Base-by-base conservation (phyloP, 257 asterid genomes). In the Petunia axillaris region DNA sequence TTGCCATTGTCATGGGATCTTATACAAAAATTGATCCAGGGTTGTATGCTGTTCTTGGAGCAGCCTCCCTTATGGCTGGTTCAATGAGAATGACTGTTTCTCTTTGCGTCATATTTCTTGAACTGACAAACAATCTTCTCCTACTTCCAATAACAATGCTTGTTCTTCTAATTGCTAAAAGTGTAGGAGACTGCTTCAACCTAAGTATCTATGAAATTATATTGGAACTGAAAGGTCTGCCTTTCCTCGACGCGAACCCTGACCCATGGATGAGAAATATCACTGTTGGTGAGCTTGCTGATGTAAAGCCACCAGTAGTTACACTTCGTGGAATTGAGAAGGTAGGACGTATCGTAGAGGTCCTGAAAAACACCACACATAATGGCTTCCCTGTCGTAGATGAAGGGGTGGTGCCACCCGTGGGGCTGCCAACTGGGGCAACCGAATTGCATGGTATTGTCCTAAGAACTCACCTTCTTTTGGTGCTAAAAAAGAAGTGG, bases 81-180 rank as follows among this genome's bases (percentile, higher is more conserved):
- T 94, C 98, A 16, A 94, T 94, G 98, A 91, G 98, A 86, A 93
- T 94, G 98, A 94, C 97, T 0, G 96, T 94, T 75, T 94, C 98
- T 35, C 90, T 93, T 3, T 94, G 98, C 74, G 97, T 93, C 83
- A 94, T 94, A 89, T 94, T 94, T 81, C 97, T 94, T 37, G 98
- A 94, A 86, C 98, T 94, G 36, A 93, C 98, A 25, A 94, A 94
- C 88, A 93, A 94, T 89, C 98, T 94, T 74, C 92, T 94, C 79
- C 85, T 94, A 81, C 91, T 94, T 75, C 98, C 98, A 81, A 90
- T 90, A 38, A 94, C 94, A 76, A 94, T 94, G 98, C 86, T 94
- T 40, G 98, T 89, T 82, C 92, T 94, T 50, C 86, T 94, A 41
- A 88, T 93, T 36, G 93, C 97, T 43, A 94, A 93, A 83, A 91